Evolutionary conservation across 1,284 basidiomycete genomes (phyloP).

Genomic region (Trichosporon ovoides): DNA sequence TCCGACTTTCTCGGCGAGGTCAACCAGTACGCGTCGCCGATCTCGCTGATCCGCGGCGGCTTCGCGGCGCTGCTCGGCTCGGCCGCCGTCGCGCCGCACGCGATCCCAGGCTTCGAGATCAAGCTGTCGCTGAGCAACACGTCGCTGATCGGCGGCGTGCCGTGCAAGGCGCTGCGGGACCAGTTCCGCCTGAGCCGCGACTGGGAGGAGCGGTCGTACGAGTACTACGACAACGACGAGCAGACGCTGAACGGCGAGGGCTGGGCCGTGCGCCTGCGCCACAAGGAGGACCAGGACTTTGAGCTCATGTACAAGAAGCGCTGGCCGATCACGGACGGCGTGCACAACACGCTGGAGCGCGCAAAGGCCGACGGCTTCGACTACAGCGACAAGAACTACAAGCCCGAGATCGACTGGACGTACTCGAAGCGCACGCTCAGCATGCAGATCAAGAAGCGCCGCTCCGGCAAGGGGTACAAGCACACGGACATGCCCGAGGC

Average conservation of each 20-base stretch:
- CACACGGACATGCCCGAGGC: slow-evolving; percentile 6
- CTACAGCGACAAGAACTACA: slow-evolving; percentile 5
- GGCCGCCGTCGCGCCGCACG: neutral
- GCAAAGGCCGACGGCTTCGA: slow-evolving; percentile 12
- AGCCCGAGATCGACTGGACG: slow-evolving; percentile 13
- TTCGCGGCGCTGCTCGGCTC: slow-evolving; percentile 4
- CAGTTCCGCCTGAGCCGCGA: slow-evolving; percentile 1
- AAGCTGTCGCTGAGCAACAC: slow-evolving; percentile 10
- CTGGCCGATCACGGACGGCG: neutral
- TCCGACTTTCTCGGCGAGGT: neutral
- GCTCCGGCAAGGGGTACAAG: neutral
- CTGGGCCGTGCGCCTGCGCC: slow-evolving; percentile 13
- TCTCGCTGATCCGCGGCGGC: slow-evolving; percentile 5
- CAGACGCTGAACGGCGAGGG: neutral
- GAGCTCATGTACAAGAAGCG: slow-evolving; percentile 14
- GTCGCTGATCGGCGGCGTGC: slow-evolving; percentile 8
- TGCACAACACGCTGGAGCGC: slow-evolving; percentile 3
- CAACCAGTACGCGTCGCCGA: slow-evolving; percentile 5
- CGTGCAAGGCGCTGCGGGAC: slow-evolving; percentile 1
- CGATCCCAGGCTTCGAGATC: slow-evolving; percentile 10
- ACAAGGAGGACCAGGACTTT: slow-evolving; percentile 12
- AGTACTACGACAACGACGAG: slow-evolving; percentile 11
- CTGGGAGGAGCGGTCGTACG: slow-evolving; percentile 3
- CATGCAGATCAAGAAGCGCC: slow-evolving; percentile 8
- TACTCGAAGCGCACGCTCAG: slow-evolving; percentile 13